phyloP scores from a whole-genome alignment of 768 basidiomycete species.

The Russula earlei region DNA sequence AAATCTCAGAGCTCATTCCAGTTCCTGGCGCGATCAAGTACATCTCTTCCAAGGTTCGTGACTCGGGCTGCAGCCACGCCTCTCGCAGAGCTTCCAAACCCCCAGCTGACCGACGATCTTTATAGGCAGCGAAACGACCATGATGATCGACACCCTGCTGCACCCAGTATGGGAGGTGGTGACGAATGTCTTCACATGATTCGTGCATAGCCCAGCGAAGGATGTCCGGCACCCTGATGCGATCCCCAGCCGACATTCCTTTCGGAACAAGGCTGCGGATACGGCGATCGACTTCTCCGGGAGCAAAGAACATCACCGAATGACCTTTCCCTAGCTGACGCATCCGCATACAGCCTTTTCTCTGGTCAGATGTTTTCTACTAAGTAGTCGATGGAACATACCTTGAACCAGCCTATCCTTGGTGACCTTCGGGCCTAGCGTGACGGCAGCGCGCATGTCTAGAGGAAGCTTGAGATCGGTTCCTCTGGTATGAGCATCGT shows the following conservation, averaged over 20 bases:
- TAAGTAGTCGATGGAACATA: constrained; percentile 12
- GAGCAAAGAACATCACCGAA: constrained; percentile 16
- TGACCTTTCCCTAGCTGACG: constrained; percentile 15
- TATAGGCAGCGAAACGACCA: background rate
- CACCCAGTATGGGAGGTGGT: constrained; percentile 13
- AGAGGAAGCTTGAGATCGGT: constrained; percentile 44
- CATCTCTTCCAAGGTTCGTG: constrained; percentile 11
- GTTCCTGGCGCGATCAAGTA: background rate
- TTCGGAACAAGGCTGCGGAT: constrained; percentile 2
- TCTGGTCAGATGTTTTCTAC: background rate
- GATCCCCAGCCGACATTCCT: background rate
- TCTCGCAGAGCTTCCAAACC: background rate
- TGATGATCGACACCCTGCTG: constrained; percentile 8
- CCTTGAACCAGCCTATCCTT: constrained; percentile 48
- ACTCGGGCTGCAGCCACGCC: constrained; percentile 9
- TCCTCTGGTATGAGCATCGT: constrained; percentile 45
- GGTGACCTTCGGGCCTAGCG: constrained; percentile 40
- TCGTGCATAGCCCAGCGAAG: constrained; percentile 17
- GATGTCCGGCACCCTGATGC: constrained; percentile 3
- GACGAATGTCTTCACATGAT: constrained; percentile 14
- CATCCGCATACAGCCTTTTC: constrained; percentile 17
- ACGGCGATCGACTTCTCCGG: constrained; percentile 6
- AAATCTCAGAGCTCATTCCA: background rate
- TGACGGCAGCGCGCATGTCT: constrained; percentile 36
- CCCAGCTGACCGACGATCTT: background rate